These are phyloP conservation scores for Arachis monticola DNA, from an alignment of 331 rosid genomes.

Conservation along the genomic window DNA sequence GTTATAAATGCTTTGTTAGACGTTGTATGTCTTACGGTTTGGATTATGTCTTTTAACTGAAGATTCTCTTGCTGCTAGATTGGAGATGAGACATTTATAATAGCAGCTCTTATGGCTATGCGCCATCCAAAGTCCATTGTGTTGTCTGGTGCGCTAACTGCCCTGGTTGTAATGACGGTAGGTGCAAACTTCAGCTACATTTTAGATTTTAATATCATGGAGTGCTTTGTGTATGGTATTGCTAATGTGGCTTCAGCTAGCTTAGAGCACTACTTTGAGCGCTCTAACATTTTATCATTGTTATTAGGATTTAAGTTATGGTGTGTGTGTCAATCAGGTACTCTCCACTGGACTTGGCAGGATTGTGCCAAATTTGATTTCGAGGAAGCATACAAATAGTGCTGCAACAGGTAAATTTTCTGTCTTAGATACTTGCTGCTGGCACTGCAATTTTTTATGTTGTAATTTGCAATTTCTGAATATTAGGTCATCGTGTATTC, in stretches of 20 bases:
- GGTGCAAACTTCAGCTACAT: slow-evolving; percentile 36
- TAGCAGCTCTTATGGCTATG: slow-evolving; percentile 99
- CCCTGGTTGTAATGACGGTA: slow-evolving; percentile 95
- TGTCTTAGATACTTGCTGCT: slow-evolving; percentile 12
- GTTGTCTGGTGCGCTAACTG: slow-evolving; percentile 89
- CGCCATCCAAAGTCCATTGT: slow-evolving; percentile 98
- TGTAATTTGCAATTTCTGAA: slow-evolving; percentile 4
- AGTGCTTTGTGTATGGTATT: slow-evolving; percentile 37
- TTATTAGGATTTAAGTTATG: slow-evolving; percentile 45
- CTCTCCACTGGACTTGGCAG: slow-evolving; percentile 98
- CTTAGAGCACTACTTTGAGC: slow-evolving; percentile 31
- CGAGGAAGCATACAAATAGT: slow-evolving; percentile 97
- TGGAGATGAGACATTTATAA: slow-evolving; percentile 98
- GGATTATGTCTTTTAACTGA: slow-evolving; percentile 34
- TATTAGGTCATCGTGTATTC: slow-evolving; percentile 16
- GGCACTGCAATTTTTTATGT: slow-evolving; percentile 4
- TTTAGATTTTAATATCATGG: slow-evolving; percentile 15
- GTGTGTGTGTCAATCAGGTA: slow-evolving; percentile 57
- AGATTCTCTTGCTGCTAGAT: slow-evolving; percentile 61
- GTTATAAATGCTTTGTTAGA: slow-evolving; percentile 33
- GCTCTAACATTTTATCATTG: slow-evolving; percentile 36
- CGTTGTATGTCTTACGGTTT: slow-evolving; percentile 19
- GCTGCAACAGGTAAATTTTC: slow-evolving; percentile 85
- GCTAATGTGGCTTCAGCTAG: slow-evolving; percentile 30
- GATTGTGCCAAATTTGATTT: slow-evolving; percentile 97